Base-by-base conservation (phyloP, 1,284 basidiomycete genomes). In the Cutaneotrichosporon dermatis region DNA sequence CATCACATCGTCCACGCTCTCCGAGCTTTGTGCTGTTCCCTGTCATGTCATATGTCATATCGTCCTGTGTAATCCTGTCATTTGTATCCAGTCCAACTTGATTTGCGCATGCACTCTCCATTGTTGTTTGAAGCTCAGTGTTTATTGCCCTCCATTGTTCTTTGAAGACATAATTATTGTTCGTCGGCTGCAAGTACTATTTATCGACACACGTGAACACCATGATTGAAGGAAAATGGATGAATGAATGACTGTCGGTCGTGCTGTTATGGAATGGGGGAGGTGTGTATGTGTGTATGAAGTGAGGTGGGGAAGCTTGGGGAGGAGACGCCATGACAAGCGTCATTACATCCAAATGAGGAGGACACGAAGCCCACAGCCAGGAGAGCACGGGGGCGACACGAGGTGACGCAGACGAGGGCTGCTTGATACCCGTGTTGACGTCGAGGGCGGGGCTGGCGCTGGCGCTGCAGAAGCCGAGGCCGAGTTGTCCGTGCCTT, bases 311-410 rank as follows among this genome's bases (percentile, higher is more conserved):
- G 25, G 25, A 25, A 25, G 25, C 25, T 25, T 3, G 10, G 12
- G 39, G 50, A 16, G 39, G 37, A 36, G 25, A 25, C 25, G 25
- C 25, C 25, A 25, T 25, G 25, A 2, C 25, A n/a, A n/a, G 25
- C 25, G 25, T 25, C 35, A 33, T 16, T 61, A 61, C 51, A 56
- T 46, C 59, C 59, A 61, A 6, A 53, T 51, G 16, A 48, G 33
- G 59, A 48, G 41, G 37, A 54, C 16, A 61, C 16, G 37, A 46
- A 33, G 9, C 41, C 43, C 34, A 53, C 5, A 12, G 35, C 39
- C 11, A 56, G 33, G 46, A 13, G 9, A 59, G 46, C 5, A 43
- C 8, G 12, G 59, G 51, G 11, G 11, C 39, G 35, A 12, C n/a
- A 12, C n/a, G 39, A 55, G n/a, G 5, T 25, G 41, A 35, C 13